Conservation (phyloP, 192 early-diverging fungal species). For the Mortierella claussenii region DNA sequence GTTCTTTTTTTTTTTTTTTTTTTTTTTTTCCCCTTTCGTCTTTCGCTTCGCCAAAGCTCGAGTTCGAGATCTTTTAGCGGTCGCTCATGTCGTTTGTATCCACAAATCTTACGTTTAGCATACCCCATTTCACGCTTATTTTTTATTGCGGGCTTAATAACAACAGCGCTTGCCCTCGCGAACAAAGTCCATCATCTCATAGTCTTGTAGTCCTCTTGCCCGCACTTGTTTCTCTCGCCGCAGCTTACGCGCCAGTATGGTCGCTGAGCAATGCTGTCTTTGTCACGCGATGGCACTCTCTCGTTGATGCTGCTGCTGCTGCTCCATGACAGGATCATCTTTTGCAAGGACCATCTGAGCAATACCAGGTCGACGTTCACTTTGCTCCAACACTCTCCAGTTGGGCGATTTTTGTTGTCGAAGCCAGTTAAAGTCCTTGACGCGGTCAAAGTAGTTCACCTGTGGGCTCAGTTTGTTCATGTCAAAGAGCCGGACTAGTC, state of each 20-base stretch:
- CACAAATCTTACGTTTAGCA: too few species aligned
- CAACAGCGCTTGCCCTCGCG: too few species aligned
- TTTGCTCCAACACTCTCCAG: constrained; percentile 65
- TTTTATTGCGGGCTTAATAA: too few species aligned
- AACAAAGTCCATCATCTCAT: too few species aligned
- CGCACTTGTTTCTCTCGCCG: too few species aligned
- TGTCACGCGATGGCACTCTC: background rate
- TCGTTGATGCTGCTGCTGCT: background rate
- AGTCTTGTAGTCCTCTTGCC: too few species aligned
- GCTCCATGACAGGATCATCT: background rate
- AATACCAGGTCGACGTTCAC: constrained; percentile 5
- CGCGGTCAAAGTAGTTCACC: constrained; percentile 63
- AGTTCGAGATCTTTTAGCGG: constrained; percentile 35
- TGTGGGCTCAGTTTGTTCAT: constrained; percentile 32
- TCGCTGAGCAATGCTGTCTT: background rate
- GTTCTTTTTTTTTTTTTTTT: background rate
- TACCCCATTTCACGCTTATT: background rate
- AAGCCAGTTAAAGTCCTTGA: constrained; percentile 95
- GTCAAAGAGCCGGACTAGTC: constrained; percentile 25
- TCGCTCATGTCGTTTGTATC: too few species aligned
- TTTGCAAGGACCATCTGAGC: constrained; percentile 13
- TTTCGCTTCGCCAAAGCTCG: constrained; percentile 27
- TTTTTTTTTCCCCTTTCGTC: too few species aligned
- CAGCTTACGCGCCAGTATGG: too few species aligned
- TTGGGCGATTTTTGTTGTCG: constrained; percentile 80